Percentiles rank a stretch among this genome's conserved stretches.
These are phyloP conservation scores for Xylaria sp. DNA, from an alignment of 2,329 filamentous ascomycete species.

Conservation along the genomic window DNA sequence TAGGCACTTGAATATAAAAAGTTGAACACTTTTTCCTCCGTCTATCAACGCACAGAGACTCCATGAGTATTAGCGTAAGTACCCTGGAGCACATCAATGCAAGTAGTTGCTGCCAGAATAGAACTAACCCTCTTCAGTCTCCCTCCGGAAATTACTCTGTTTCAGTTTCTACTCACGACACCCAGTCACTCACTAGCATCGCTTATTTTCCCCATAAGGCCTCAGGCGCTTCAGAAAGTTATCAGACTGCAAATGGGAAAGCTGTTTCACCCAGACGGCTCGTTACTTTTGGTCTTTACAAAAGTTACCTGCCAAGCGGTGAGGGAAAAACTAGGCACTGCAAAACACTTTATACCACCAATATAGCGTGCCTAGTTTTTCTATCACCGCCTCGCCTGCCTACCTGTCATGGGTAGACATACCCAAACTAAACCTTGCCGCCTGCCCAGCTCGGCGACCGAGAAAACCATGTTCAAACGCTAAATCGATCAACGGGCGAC, in stretches of 20 bases:
- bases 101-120: slow-evolving; percentile 31
- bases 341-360: too few relatives aligned
- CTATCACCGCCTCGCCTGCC: too few relatives aligned
- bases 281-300: background rate
- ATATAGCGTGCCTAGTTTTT: too few relatives aligned
- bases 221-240: background rate
- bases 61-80: background rate
- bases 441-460: slow-evolving; percentile 8
- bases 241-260: background rate
- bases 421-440: slow-evolving; percentile 6
- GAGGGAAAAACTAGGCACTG: too few relatives aligned
- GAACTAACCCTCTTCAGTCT: slow-evolving; percentile 37
- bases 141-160: slow-evolving; percentile 41
- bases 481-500: background rate
- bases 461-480: slow-evolving; percentile 34
- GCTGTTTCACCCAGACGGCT: background rate
- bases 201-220: slow-evolving; percentile 11
- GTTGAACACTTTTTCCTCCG: background rate
- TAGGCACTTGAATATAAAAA: background rate
- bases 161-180: slow-evolving; percentile 36
- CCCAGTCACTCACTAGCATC: slow-evolving; percentile 18
- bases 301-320: too few relatives aligned
- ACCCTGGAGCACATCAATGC: slow-evolving; percentile 38
- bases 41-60: background rate
- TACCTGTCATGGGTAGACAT: too few relatives aligned